A percentile compares a stretch with the other conserved stretches of the same genome.
Evolutionary conservation across 2,329 filamentous ascomycete species (phyloP).

Genomic region (Aspergillus amoenus): DNA sequence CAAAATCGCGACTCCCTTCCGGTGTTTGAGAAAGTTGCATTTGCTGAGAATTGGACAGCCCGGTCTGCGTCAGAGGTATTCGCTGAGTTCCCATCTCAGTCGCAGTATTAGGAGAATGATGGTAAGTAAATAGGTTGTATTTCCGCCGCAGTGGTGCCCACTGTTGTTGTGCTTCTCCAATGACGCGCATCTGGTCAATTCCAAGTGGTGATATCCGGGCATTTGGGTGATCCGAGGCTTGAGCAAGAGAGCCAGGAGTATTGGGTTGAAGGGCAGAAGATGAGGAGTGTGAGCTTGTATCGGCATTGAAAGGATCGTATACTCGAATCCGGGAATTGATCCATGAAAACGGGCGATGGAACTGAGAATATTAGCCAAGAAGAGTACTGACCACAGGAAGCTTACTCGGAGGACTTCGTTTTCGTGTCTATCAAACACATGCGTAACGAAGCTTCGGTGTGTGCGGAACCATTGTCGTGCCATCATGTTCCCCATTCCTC

Average conservation of each 20-base stretch:
- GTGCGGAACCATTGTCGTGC: slow-evolving; percentile 61
- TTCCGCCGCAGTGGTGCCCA: slow-evolving; percentile 64
- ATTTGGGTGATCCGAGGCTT: slow-evolving; percentile 42
- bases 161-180: slow-evolving; percentile 63
- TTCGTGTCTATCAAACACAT: slow-evolving; percentile 62
- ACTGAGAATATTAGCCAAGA: slow-evolving; percentile 34
- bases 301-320: slow-evolving; percentile 51
- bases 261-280: slow-evolving; percentile 48
- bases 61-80: slow-evolving; percentile 45
- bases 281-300: slow-evolving; percentile 33
- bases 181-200: slow-evolving; percentile 60
- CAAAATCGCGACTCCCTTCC: slow-evolving; percentile 28
- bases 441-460: slow-evolving; percentile 63
- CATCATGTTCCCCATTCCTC: slow-evolving; percentile 57
- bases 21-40: slow-evolving; percentile 37
- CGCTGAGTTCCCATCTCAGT: slow-evolving; percentile 39
- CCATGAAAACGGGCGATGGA: slow-evolving; percentile 64
- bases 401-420: slow-evolving; percentile 57
- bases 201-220: slow-evolving; percentile 55
- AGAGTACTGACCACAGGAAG: not conserved
- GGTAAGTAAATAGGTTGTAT: slow-evolving; percentile 64
- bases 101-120: slow-evolving; percentile 42
- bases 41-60: slow-evolving; percentile 51
- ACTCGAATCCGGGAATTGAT: slow-evolving; percentile 61
- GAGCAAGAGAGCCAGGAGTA: slow-evolving; percentile 41